Base-by-base conservation (phyloP, 2,329 filamentous ascomycete genomes). In the Cladorrhinum sp. region DNA sequence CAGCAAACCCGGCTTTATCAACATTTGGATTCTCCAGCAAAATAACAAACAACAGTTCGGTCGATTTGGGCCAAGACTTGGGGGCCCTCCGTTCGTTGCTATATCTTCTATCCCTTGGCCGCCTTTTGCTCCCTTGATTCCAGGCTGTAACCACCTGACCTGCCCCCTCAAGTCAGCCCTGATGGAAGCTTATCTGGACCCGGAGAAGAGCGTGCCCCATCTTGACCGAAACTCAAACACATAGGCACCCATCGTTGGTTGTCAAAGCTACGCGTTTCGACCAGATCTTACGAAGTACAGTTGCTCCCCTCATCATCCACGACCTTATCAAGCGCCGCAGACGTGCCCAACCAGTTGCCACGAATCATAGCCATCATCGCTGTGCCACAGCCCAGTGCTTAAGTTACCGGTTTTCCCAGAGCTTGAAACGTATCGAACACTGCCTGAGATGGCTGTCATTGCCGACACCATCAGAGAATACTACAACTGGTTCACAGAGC, bases 401-500 rank as follows among this genome's bases (percentile, higher is more conserved):
- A 4, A 18, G 3, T 14, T 30, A 18, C 12, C 50, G 21, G 14
- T 20, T 49, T 30, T n/a, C 10, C 55, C 9, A 33, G n/a, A 16
- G 9, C 14, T 50, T 18, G 53, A 24, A 28, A 28, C n/a, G 49
- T 51, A 21, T 3, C 16, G 6, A 46, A 21, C 18, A 46, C 10
- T 16, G 42, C 42, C 42, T 46, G 42, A 63, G 26, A 61, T 64
- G 55, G 56, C 57, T 24, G 14, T 56, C 54, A 51, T 62, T 42
- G 30, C 61, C 33, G 58, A 60, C 18, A 4, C 62, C 36, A 48
- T 60, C 30, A 58, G 52, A 57, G 42, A 46, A 20, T 66, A 64
- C 63, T 64, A 65, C 26, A 58, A 55, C 30, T 69, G 65, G 63
- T 55, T 71, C 49, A 53, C 51, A 5, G 62, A 65, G 12, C 58